These are phyloP conservation scores for Penicillium brasilianum DNA, from an alignment of 2,329 filamentous ascomycete genomes.

Conservation along the genomic window DNA sequence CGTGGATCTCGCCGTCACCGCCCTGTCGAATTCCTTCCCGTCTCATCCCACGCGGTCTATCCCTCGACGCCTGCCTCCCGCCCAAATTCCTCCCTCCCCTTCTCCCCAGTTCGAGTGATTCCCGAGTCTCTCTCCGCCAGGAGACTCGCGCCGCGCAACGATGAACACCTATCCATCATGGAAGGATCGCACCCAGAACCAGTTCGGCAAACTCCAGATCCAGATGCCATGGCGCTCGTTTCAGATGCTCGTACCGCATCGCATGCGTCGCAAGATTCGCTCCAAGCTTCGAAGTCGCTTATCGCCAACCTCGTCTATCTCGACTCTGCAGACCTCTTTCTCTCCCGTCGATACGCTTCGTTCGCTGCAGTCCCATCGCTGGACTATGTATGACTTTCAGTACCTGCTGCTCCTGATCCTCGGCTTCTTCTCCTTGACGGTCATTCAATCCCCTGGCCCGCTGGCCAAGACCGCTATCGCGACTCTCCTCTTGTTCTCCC, in stretches of 20 bases:
- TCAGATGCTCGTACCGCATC: slow-evolving; percentile 62
- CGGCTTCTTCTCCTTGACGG: slow-evolving; percentile 79
- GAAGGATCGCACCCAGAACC: slow-evolving; percentile 53
- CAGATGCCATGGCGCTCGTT: slow-evolving; percentile 57
- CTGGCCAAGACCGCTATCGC: slow-evolving; percentile 76
- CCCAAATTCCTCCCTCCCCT: neutral
- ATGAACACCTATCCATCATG: slow-evolving; percentile 51
- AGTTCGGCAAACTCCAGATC: slow-evolving; percentile 52
- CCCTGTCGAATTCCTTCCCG: slow-evolving; percentile 26
- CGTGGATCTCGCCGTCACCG: slow-evolving; percentile 15
- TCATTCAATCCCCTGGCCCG: slow-evolving; percentile 79
- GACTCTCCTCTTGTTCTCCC: slow-evolving; percentile 68
- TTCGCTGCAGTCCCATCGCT: slow-evolving; percentile 76
- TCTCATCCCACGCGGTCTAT: slow-evolving; percentile 25
- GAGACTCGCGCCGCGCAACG: slow-evolving; percentile 32
- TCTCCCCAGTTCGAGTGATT: slow-evolving; percentile 20
- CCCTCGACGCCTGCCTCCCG: slow-evolving; percentile 16
- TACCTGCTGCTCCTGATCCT: slow-evolving; percentile 76
- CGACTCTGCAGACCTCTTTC: slow-evolving; percentile 79
- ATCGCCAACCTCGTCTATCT: slow-evolving; percentile 73
- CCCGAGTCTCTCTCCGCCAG: slow-evolving; percentile 23
- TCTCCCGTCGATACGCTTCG: slow-evolving; percentile 78
- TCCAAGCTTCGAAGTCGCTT: slow-evolving; percentile 71
- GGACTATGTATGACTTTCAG: slow-evolving; percentile 83
- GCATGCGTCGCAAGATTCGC: slow-evolving; percentile 69